Conservation (phyloP, 768 basidiomycete species). For the Hypholoma fasciculare region DNA sequence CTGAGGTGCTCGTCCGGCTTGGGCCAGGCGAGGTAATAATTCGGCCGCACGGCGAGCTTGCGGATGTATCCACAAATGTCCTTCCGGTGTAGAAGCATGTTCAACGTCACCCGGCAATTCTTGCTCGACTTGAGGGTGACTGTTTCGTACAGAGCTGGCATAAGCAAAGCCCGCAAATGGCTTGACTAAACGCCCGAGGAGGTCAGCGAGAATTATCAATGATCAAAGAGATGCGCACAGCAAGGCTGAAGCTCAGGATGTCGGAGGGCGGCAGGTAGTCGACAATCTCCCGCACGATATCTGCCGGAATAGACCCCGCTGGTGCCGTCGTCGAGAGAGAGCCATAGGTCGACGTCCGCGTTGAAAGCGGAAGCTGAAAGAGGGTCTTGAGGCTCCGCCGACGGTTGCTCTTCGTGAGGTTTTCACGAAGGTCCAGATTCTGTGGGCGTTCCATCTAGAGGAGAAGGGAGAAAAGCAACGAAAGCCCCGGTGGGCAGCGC, state of each 20-base stretch:
- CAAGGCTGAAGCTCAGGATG: slow-evolving; percentile 41
- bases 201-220: slow-evolving; percentile 4
- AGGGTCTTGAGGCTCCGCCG: slow-evolving; percentile 35
- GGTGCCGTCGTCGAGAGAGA: slow-evolving; percentile 21
- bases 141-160: slow-evolving; percentile 44
- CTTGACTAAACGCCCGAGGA: slow-evolving; percentile 11
- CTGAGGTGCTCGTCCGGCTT: slow-evolving; percentile 37
- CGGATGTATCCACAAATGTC: slow-evolving; percentile 39
- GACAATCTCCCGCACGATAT: slow-evolving; percentile 40
- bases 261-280: slow-evolving; percentile 34
- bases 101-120: slow-evolving; percentile 35
- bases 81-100: slow-evolving; percentile 32
- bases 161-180: slow-evolving; percentile 28
- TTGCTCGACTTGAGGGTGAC: slow-evolving; percentile 44
- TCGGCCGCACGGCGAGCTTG: slow-evolving; percentile 47
- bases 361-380: slow-evolving; percentile 32
- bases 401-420: slow-evolving; percentile 19
- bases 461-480: neutral
- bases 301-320: slow-evolving; percentile 34
- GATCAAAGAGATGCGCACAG: slow-evolving; percentile 28
- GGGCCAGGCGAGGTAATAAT: slow-evolving; percentile 55
- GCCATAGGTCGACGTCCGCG: slow-evolving; percentile 26
- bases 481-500: slow-evolving; percentile 10
- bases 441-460: slow-evolving; percentile 15
- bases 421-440: slow-evolving; percentile 15